Conservation (phyloP, 2,329 filamentous ascomycete genomes). For the Cordyceps cateniannulata region DNA sequence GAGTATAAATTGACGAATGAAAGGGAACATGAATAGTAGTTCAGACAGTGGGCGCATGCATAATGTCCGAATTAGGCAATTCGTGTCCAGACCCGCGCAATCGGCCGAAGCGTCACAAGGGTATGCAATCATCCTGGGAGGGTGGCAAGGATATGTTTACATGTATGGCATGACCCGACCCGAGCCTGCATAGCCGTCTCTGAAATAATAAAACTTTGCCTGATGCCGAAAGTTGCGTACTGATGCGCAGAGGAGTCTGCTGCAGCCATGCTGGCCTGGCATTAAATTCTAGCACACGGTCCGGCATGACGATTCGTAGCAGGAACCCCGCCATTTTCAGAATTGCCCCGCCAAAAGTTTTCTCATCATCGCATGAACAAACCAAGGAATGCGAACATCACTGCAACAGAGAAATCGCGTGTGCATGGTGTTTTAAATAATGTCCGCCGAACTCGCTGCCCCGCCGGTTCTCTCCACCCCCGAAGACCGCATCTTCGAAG, state of each 20-base stretch:
- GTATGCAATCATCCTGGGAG: no score
- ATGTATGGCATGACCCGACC: no score
- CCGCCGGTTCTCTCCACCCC: constrained; percentile 59
- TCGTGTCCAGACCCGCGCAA: constrained; percentile 2
- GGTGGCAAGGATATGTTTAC: no score
- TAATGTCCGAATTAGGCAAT: constrained; percentile 2
- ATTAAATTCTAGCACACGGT: background rate
- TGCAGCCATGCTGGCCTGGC: background rate
- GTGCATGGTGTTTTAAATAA: constrained; percentile 20
- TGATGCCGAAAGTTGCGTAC: background rate
- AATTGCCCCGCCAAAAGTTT: constrained; percentile 14
- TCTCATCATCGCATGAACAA: background rate
- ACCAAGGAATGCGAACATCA: background rate
- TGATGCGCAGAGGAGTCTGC: background rate
- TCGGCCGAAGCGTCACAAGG: background rate
- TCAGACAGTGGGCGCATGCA: no score
- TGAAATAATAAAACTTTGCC: background rate
- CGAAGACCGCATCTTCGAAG: constrained; percentile 52
- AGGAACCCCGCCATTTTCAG: constrained; percentile 5
- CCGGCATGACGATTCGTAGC: background rate
- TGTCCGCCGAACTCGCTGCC: constrained; percentile 42
- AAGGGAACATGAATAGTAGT: no score
- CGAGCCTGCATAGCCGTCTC: background rate
- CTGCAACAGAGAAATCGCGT: background rate
- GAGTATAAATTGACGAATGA: no score